Evolutionary conservation across 305 asterid species (phyloP).

Genomic region (Fraxinus ornus): DNA sequence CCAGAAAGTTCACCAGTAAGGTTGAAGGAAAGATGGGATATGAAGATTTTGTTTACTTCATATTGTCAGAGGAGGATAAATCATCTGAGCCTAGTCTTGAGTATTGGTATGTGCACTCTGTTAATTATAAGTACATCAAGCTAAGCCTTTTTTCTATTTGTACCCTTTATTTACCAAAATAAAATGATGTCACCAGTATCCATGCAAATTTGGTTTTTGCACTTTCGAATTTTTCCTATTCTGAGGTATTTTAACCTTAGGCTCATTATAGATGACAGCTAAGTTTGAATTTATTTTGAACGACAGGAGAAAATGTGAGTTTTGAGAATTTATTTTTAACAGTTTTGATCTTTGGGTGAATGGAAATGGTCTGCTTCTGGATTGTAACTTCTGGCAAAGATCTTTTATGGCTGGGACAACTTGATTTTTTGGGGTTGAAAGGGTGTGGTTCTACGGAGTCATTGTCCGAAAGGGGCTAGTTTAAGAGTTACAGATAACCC

Average conservation of each 20-base stretch:
- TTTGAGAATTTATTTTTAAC: background rate
- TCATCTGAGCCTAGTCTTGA: conserved; percentile 96
- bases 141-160: background rate
- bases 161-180: background rate
- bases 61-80: conserved; percentile 98
- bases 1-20: conserved; percentile 94
- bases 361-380: background rate
- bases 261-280: background rate
- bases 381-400: background rate
- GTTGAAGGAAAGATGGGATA: conserved; percentile 99
- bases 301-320: background rate
- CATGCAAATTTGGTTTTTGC: background rate
- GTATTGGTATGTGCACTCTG: conserved; percentile 60
- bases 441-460: background rate
- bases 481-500: background rate
- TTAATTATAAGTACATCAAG: background rate
- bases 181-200: background rate
- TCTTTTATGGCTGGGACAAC: background rate
- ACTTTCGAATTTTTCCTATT: background rate
- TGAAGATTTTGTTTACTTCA: conserved; percentile 96
- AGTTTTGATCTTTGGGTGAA: background rate
- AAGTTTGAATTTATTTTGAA: background rate
- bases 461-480: background rate
- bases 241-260: background rate
- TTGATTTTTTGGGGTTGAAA: background rate